A percentile compares a stretch with the other conserved stretches of the same genome.
Evolutionary conservation across 495 filamentous ascomycete genomes (phyloP).

Genomic region (Lasiosphaeria ovina): DNA sequence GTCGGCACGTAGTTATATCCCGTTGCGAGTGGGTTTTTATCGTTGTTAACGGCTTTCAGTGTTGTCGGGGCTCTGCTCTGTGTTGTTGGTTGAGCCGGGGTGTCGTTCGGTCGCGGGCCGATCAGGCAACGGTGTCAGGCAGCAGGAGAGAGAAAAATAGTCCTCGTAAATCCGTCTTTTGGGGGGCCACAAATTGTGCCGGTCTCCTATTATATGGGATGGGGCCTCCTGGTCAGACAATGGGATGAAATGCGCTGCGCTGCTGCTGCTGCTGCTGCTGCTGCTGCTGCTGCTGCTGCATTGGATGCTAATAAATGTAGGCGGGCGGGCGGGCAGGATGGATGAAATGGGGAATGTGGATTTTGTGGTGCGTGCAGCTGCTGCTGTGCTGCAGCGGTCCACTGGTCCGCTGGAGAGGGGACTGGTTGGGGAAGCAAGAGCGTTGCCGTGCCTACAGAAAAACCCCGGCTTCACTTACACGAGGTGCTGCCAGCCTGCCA

Average conservation of each 20-base stretch:
- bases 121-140: neutral
- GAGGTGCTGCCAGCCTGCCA: neutral
- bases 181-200: neutral
- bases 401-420: neutral
- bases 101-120: neutral
- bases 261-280: neutral
- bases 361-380: neutral
- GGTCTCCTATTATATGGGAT: neutral
- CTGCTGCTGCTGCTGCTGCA: no score
- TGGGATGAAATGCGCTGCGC: neutral
- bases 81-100: neutral
- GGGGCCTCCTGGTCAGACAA: neutral
- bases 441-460: constrained; percentile 23
- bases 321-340: no score
- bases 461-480: constrained; percentile 19
- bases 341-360: neutral
- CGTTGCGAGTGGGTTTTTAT: neutral
- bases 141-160: neutral
- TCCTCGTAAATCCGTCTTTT: neutral
- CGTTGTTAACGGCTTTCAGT: neutral
- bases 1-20: neutral
- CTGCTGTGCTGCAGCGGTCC: neutral
- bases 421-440: constrained; percentile 4
- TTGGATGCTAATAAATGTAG: no score
- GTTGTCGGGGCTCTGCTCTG: neutral